Evolutionary conservation across 331 rosid species (phyloP).

Genomic region (Spiraea crenata): DNA sequence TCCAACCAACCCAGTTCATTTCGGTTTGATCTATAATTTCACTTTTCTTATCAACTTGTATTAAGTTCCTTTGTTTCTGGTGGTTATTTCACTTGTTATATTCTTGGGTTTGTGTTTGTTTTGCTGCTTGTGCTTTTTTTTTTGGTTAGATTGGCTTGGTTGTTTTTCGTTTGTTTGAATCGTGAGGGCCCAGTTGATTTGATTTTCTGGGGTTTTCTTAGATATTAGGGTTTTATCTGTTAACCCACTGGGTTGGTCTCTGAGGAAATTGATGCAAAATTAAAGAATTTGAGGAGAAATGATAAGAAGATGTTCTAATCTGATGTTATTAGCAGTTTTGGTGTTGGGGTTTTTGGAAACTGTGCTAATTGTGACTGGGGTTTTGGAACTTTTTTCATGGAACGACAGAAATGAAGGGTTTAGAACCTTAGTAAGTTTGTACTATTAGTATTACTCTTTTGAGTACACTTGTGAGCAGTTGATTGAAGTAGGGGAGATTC

Average conservation of each 20-base stretch:
- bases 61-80: background rate
- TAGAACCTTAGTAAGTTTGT: background rate
- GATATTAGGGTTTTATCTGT: slow-evolving; percentile 23
- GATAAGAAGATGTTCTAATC: background rate
- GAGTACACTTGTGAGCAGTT: background rate
- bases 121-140: background rate
- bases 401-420: background rate
- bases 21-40: too few species aligned
- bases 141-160: background rate
- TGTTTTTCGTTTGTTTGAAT: background rate
- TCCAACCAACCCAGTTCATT: background rate
- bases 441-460: background rate
- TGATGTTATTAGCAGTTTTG: background rate
- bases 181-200: background rate
- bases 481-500: background rate
- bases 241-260: background rate
- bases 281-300: background rate
- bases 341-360: too few species aligned
- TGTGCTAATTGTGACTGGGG: slow-evolving; percentile 1
- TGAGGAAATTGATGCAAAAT: background rate
- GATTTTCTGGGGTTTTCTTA: background rate
- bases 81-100: background rate
- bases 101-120: background rate
- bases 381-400: background rate
- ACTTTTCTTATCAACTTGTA: too few species aligned